phyloP scores from a whole-genome alignment of 164 flowering plant species.

The Dillenia suffruticosa region DNA sequence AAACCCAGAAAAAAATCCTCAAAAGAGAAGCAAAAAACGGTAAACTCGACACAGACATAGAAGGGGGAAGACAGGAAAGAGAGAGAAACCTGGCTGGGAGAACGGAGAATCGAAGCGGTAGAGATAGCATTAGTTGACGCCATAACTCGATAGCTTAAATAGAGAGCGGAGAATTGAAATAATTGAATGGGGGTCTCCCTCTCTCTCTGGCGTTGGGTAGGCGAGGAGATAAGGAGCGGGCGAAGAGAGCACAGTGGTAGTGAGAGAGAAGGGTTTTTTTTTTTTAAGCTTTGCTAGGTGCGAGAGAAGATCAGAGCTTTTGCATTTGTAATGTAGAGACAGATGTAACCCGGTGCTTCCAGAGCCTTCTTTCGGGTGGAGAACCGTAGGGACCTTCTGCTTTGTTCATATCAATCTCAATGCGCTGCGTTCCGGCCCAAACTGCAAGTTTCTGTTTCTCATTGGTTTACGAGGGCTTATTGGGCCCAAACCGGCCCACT shows the following conservation, averaged over 20 bases:
- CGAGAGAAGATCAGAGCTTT: conserved; percentile 5
- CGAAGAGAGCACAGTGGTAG: conserved; percentile 1
- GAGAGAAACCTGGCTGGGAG: conserved; percentile 45
- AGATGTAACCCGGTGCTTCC: conserved; percentile 14
- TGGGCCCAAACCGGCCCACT: neutral
- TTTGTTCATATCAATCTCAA: neutral
- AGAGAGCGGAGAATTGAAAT: neutral
- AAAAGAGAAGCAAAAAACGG: neutral
- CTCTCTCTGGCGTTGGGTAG: neutral
- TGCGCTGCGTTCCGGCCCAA: neutral
- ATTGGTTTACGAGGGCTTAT: neutral
- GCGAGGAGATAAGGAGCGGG: neutral
- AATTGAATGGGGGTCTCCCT: neutral
- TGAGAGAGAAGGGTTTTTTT: neutral
- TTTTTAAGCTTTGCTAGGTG: neutral
- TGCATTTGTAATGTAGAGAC: neutral
- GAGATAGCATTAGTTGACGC: conserved; percentile 72
- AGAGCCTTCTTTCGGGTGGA: conserved; percentile 25
- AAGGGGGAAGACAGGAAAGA: neutral
- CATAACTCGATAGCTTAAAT: conserved; percentile 27
- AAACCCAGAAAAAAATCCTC: too few species aligned
- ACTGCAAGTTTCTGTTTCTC: neutral
- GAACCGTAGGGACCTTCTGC: neutral
- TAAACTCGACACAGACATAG: neutral
- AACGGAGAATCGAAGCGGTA: conserved; percentile 48